A percentile compares a stretch with the other conserved stretches of the same genome.
Conservation (phyloP, 768 basidiomycete genomes). For the Pisolithus microcarpus region DNA sequence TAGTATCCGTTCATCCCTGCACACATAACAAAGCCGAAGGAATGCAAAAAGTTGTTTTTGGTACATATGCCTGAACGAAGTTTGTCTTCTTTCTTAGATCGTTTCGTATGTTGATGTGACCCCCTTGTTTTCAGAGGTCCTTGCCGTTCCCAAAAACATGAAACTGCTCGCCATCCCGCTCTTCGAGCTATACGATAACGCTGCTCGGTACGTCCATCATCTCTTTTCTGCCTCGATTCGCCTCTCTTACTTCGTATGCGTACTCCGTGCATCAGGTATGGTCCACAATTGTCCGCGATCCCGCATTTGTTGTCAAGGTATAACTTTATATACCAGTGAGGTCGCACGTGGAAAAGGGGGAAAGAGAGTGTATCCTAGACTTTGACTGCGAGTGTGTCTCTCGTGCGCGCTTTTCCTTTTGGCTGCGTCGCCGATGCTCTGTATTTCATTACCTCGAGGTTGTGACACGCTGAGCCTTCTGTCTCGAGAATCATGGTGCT, state of each 20-base stretch:
- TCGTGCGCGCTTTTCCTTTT: no score
- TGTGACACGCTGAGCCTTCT: no score
- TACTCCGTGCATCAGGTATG: not conserved
- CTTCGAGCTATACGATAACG: conserved; percentile 97
- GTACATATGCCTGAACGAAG: conserved; percentile 94
- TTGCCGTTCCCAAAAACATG: conserved; percentile 98
- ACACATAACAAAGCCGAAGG: conserved; percentile 96
- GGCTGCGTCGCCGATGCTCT: no score
- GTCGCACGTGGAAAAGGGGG: not conserved
- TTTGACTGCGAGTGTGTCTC: no score
- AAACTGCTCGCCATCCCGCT: conserved; percentile 94
- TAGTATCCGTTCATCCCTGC: conserved; percentile 93
- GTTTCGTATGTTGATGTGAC: not conserved
- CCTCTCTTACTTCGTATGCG: not conserved
- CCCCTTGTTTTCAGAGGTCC: conserved; percentile 58
- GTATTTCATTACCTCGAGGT: no score
- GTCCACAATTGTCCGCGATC: conserved; percentile 86
- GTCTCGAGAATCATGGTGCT: no score
- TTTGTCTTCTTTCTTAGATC: conserved; percentile 33
- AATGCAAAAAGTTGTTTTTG: conserved; percentile 92
- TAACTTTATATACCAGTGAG: conserved; percentile 72
- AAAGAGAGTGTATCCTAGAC: not conserved
- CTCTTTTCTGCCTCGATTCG: not conserved
- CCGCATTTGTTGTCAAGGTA: conserved; percentile 86
- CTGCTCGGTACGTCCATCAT: conserved; percentile 54